phyloP scores from a whole-genome alignment of 2,329 filamentous ascomycete species.

The Teratosphaeria epicoccoides region DNA sequence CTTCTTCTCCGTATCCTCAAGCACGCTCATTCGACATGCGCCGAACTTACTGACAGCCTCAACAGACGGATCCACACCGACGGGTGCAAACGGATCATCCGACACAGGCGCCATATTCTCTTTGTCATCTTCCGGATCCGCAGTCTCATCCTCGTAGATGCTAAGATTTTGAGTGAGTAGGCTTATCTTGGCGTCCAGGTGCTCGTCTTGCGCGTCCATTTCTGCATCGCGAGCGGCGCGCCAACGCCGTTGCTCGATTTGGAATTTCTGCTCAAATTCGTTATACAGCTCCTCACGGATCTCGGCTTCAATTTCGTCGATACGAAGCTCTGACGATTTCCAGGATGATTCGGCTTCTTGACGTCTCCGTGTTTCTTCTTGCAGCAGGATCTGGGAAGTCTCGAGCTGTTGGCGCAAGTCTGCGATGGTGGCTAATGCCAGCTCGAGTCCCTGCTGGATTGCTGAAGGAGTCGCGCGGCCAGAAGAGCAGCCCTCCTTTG shows the following conservation, averaged over 20 bases:
- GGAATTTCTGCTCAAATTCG: slow-evolving; percentile 73
- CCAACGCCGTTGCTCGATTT: slow-evolving; percentile 69
- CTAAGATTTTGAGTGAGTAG: slow-evolving; percentile 49
- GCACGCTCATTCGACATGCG: not conserved
- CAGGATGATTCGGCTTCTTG: slow-evolving; percentile 64
- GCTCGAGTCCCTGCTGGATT: slow-evolving; percentile 60
- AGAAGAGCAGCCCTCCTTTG: slow-evolving; percentile 18
- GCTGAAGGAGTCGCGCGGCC: slow-evolving; percentile 38
- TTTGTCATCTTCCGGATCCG: slow-evolving; percentile 11
- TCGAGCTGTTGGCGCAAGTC: slow-evolving; percentile 71
- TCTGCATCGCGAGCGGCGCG: slow-evolving; percentile 68
- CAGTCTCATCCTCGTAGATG: slow-evolving; percentile 33
- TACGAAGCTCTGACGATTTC: slow-evolving; percentile 49
- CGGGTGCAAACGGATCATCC: not conserved
- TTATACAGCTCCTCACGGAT: slow-evolving; percentile 79
- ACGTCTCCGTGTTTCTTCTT: slow-evolving; percentile 59
- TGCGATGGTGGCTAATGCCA: slow-evolving; percentile 68
- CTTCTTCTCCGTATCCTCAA: slow-evolving; percentile 8
- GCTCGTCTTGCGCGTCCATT: slow-evolving; percentile 65
- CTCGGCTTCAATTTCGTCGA: slow-evolving; percentile 70
- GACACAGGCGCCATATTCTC: slow-evolving; percentile 10
- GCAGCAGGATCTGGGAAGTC: slow-evolving; percentile 56
- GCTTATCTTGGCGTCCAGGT: slow-evolving; percentile 80
- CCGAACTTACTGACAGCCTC: not conserved
- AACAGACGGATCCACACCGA: not conserved